Evolutionary conservation across 805 yeast genomes (phyloP).

Genomic region (Yamadazyma laniorum): DNA sequence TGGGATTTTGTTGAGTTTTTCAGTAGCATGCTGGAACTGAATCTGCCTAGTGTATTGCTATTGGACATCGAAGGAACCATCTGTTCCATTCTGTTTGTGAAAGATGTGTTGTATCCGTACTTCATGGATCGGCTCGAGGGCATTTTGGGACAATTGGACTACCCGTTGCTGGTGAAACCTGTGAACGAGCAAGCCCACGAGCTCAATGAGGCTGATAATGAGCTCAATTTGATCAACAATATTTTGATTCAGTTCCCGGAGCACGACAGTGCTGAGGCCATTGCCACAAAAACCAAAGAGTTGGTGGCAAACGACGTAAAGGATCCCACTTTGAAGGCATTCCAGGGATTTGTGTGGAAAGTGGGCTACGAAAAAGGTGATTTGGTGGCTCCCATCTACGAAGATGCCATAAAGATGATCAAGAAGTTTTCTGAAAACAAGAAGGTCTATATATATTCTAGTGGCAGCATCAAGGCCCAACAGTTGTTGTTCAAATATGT

Average conservation of each 20-base stretch:
- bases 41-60: conserved; percentile 5
- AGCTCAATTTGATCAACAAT: conserved; percentile 18
- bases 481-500: conserved; percentile 72
- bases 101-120: conserved; percentile 73
- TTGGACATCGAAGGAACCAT: conserved; percentile 91
- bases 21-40: too few species aligned
- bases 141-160: conserved; percentile 27
- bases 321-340: conserved; percentile 68
- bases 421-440: conserved; percentile 31
- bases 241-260: conserved; percentile 48
- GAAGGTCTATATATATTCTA: conserved; percentile 72
- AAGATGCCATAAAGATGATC: conserved; percentile 66
- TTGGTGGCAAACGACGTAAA: conserved; percentile 70
- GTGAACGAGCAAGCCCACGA: conserved; percentile 11
- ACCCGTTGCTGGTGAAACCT: conserved; percentile 26
- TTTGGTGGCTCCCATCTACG: conserved; percentile 71
- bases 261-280: conserved; percentile 22
- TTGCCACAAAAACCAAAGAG: conserved; percentile 49
- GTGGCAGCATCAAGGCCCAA: conserved; percentile 89
- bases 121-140: conserved; percentile 54
- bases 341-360: conserved; percentile 86
- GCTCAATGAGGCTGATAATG: conserved; percentile 8
- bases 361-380: conserved; percentile 76
- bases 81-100: conserved; percentile 88
- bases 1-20: not conserved